Percentiles rank a stretch among this genome's conserved stretches.
phyloP scores from a whole-genome alignment of 1,284 basidiomycete genomes.

The Fomitopsis pinicola region DNA sequence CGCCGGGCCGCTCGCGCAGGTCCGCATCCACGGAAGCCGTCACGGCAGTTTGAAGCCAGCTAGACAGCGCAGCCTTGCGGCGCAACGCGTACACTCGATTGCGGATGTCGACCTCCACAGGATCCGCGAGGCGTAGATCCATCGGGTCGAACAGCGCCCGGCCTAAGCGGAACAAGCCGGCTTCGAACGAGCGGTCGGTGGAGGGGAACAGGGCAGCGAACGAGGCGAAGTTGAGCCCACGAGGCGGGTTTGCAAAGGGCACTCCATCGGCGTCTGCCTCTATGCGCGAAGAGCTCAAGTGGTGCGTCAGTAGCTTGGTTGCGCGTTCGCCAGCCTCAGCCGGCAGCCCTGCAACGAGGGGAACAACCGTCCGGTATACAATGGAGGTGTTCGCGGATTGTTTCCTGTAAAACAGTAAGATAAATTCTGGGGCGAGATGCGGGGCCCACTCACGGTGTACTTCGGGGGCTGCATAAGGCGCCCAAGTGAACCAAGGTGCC shows the following conservation, averaged over 20 bases:
- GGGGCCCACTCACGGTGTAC: constrained; percentile 38
- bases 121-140: constrained; percentile 54
- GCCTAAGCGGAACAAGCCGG: constrained; percentile 83
- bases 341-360: constrained; percentile 33
- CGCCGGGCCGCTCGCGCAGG: constrained; percentile 47
- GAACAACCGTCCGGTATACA: constrained; percentile 44
- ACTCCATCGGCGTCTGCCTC: constrained; percentile 46
- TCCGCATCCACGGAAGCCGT: constrained; percentile 73
- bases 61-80: constrained; percentile 79
- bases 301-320: constrained; percentile 73
- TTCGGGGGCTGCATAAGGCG: constrained; percentile 54
- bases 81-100: constrained; percentile 62
- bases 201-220: constrained; percentile 73
- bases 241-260: constrained; percentile 54
- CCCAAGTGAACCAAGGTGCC: constrained; percentile 79
- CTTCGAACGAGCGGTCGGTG: constrained; percentile 73
- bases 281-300: constrained; percentile 76
- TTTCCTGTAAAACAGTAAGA: constrained; percentile 31
- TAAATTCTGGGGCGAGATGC: neutral
- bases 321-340: constrained; percentile 42
- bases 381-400: constrained; percentile 55
- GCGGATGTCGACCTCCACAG: constrained; percentile 53
- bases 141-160: constrained; percentile 90
- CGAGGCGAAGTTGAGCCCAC: constrained; percentile 72
- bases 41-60: constrained; percentile 83